These are phyloP conservation scores for Dictyostelium intermedium DNA, from an alignment of 78 protist genomes.

Conservation along the genomic window DNA sequence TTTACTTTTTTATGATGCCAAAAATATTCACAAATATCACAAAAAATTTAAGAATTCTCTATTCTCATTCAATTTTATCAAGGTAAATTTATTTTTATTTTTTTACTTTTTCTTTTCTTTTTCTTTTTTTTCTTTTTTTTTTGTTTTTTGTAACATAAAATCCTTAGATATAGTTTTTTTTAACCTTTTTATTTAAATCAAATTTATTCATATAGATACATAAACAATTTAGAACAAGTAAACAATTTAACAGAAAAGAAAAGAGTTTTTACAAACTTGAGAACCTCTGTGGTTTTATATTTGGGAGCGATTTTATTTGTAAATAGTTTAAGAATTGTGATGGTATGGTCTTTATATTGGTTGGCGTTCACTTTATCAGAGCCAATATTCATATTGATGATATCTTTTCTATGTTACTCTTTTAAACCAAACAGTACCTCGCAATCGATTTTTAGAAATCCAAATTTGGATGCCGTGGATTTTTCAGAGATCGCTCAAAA, in stretches of 20 bases:
- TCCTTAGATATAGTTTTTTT: not conserved
- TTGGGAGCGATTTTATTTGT: constrained; percentile 67
- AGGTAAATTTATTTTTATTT: not conserved
- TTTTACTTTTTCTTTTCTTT: too few relatives aligned
- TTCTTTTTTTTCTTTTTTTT: too few relatives aligned
- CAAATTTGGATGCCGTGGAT: constrained; percentile 28
- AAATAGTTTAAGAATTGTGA: constrained; percentile 62
- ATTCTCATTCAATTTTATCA: constrained; percentile 20
- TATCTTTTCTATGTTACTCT: constrained; percentile 8
- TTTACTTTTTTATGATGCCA: constrained; percentile 81
- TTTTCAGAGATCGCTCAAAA: constrained; percentile 10
- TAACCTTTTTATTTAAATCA: not conserved
- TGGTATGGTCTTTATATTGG: constrained; percentile 75
- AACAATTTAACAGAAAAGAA: not conserved
- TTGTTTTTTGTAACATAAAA: too few relatives aligned
- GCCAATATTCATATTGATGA: constrained; percentile 33
- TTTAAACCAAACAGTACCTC: constrained; percentile 25
- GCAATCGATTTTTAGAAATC: constrained; percentile 6
- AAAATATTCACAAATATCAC: constrained; percentile 67
- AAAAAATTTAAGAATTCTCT: constrained; percentile 26
- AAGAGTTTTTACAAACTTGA: constrained; percentile 27
- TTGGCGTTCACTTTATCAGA: constrained; percentile 35
- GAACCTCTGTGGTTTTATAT: constrained; percentile 67
- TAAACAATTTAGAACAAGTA: not conserved
- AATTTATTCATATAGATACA: not conserved